Base-by-base conservation (phyloP, 2,329 filamentous ascomycete species). In the Endocalyx cinctus region DNA sequence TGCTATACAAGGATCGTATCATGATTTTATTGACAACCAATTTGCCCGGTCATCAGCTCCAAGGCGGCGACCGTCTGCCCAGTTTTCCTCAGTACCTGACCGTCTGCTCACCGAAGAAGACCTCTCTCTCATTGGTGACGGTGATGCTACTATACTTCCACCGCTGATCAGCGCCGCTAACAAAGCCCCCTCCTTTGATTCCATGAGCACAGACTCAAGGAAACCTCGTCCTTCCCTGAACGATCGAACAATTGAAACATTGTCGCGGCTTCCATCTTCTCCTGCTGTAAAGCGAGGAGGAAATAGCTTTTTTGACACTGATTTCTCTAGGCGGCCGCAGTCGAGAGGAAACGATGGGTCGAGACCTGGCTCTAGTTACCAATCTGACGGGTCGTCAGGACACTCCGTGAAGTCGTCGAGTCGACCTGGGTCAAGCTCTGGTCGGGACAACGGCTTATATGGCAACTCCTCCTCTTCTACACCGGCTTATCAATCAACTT, bases 191-290 rank as follows among this genome's bases (percentile, higher is more conserved):
- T 47, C 51, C 12, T 54, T 52, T 23, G 52, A 56, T 33, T 17
- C 41, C 3, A 36, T 52, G n/a, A 19, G 38, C 17, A 33, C 43
- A 3, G 35, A 42, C 11, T 27, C 41, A 11, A 41, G 34, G 25
- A 53, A 42, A 26, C 38, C 49, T 11, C 45, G 37, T n/a, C 68
- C 74, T 32, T 89, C 86, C 0, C 67, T 96, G 4, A 79, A 84
- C 1, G 89, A 96, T 48, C 72, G 90, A 37, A 94, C 89, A 1
- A 81, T 94, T 26, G 87, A 94, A 56, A 94, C 87, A 0, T 65
- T 96, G 5, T 74, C 87, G 4, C 76, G 79, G 29, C 66, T 95
- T 18, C 85, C 88, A 0, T 79, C 85, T 0, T 92, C 88, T 1
- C 88, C 89, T 5, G 77, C 76, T 1, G 59, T 84, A 28, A 76